These are phyloP conservation scores for Cercospora brassicicola DNA, from an alignment of 2,329 filamentous ascomycete genomes.

Conservation along the genomic window DNA sequence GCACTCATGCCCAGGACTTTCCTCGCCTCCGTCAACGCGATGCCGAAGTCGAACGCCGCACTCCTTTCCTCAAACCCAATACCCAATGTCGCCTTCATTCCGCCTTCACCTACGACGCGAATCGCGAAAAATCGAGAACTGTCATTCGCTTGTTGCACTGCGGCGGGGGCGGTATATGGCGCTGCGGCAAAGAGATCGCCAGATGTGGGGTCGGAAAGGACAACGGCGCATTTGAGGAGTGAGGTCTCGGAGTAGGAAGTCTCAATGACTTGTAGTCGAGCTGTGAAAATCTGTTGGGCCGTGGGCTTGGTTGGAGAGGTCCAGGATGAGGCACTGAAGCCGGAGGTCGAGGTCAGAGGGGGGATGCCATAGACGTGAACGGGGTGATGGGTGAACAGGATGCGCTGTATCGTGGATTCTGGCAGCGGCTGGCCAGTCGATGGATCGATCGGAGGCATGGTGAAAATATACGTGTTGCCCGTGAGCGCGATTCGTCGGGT, in stretches of 20 bases:
- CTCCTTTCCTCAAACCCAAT: conserved; percentile 84
- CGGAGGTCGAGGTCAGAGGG: conserved; percentile 72
- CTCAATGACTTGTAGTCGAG: conserved; percentile 62
- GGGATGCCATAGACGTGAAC: conserved; percentile 89
- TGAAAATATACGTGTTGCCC: conserved; percentile 7
- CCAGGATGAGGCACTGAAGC: conserved; percentile 76
- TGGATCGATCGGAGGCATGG: conserved; percentile 67
- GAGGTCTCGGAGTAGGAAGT: conserved; percentile 31
- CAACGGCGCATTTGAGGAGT: conserved; percentile 56
- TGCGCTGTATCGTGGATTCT: conserved; percentile 77
- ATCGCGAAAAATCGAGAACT: conserved; percentile 82
- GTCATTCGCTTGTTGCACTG: conserved; percentile 76
- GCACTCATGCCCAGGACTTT: conserved; percentile 63
- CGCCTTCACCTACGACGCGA: conserved; percentile 71
- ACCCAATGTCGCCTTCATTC: conserved; percentile 75
- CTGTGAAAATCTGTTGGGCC: conserved; percentile 78
- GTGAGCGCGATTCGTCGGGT: neutral
- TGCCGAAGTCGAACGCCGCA: conserved; percentile 82
- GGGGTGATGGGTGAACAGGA: conserved; percentile 72
- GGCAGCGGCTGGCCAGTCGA: conserved; percentile 60
- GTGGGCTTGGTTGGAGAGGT: conserved; percentile 64
- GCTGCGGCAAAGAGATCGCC: conserved; percentile 81
- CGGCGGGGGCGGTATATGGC: conserved; percentile 66
- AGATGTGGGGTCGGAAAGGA: conserved; percentile 72
- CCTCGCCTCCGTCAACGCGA: conserved; percentile 75